A percentile compares a stretch with the other conserved stretches of the same genome.
Evolutionary conservation across 805 yeast genomes (phyloP).

Genomic region (Tetrapisispora iriomotensis): DNA sequence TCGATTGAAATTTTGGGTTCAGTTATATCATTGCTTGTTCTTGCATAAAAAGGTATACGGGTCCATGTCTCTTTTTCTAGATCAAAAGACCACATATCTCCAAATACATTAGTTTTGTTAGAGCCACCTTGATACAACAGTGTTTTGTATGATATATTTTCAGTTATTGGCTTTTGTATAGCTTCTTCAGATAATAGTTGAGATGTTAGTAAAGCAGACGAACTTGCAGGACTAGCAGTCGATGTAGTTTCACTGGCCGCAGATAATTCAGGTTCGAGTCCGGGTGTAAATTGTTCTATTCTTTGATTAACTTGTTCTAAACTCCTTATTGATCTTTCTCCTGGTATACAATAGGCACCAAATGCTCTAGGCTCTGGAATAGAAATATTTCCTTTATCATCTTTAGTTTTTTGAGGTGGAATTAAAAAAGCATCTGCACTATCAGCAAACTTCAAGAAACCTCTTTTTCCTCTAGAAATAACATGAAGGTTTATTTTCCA

Average conservation of each 20-base stretch:
- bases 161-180: too few relatives aligned
- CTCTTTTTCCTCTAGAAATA: conserved; percentile 26
- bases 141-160: not conserved
- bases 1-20: conserved; percentile 10
- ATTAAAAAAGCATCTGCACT: conserved; percentile 29
- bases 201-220: too few relatives aligned
- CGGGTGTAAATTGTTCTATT: not conserved
- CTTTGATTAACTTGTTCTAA: not conserved
- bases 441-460: conserved; percentile 29
- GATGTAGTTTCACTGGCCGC: not conserved
- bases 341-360: conserved; percentile 21
- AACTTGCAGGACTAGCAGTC: too few relatives aligned
- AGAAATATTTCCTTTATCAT: conserved; percentile 2
- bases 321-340: not conserved
- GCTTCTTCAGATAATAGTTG: too few relatives aligned
- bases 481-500: conserved; percentile 36
- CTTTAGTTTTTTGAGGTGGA: conserved; percentile 1
- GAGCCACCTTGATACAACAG: conserved; percentile 34
- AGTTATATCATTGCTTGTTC: conserved; percentile 5
- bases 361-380: conserved; percentile 30
- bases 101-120: conserved; percentile 27
- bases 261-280: not conserved
- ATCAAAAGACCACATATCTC: conserved; percentile 45
- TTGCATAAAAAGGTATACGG: conserved; percentile 8
- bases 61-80: conserved; percentile 36